These are phyloP conservation scores for Phytophthora uliginosa DNA, from an alignment of 352 stramenopile species.

Conservation along the genomic window DNA sequence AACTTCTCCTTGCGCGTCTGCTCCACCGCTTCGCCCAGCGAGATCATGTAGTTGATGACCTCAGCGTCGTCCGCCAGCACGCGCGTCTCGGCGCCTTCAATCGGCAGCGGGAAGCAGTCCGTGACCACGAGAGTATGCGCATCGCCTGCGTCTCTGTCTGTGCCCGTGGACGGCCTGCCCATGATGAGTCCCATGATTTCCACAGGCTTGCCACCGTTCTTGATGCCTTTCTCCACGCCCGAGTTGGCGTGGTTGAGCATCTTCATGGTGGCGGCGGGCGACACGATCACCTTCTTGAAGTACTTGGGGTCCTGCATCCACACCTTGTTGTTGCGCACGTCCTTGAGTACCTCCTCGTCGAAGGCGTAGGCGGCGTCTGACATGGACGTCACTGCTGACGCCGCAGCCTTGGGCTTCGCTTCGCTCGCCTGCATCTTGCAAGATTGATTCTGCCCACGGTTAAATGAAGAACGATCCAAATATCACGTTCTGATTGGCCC, in stretches of 20 bases:
- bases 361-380: slow-evolving; percentile 84
- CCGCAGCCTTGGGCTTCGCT: slow-evolving; percentile 17
- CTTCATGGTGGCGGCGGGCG: slow-evolving; percentile 95
- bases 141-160: slow-evolving; percentile 88
- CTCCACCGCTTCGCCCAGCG: slow-evolving; percentile 96
- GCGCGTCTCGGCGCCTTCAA: slow-evolving; percentile 96
- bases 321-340: slow-evolving; percentile 89
- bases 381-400: slow-evolving; percentile 31
- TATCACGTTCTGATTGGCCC: not conserved
- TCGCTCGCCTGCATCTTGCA: slow-evolving; percentile 38
- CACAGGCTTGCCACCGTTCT: slow-evolving; percentile 95
- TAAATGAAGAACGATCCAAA: not conserved
- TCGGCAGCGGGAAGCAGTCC: slow-evolving; percentile 98
- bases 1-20: slow-evolving; percentile 97
- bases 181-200: slow-evolving; percentile 99
- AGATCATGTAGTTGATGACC: slow-evolving; percentile 99
- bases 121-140: slow-evolving; percentile 97
- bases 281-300: slow-evolving; percentile 97
- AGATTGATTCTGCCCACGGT: slow-evolving; percentile 29
- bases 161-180: slow-evolving; percentile 91
- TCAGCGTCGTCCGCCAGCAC: slow-evolving; percentile 98
- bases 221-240: slow-evolving; percentile 99
- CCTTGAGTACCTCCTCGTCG: slow-evolving; percentile 87
- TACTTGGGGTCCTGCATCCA: slow-evolving; percentile 96
- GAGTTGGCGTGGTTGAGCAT: slow-evolving; percentile 99